Percentiles rank a stretch among this genome's conserved stretches.
Conservation (phyloP, 805 yeast genomes). For the Yamadazyma akitaensis region DNA sequence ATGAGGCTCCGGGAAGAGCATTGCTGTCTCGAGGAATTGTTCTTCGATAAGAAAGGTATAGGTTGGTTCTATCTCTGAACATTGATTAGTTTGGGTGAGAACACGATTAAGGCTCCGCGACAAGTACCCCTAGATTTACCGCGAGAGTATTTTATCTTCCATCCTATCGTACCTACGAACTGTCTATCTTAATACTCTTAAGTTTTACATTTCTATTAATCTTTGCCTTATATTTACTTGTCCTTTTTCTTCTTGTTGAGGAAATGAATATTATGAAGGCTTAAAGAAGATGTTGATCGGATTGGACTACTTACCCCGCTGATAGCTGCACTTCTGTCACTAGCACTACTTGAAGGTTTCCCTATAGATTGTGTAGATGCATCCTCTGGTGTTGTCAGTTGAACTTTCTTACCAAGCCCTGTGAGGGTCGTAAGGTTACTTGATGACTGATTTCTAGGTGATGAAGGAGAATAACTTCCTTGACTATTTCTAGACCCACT, state of each 20-base stretch:
- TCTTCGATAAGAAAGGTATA: constrained; percentile 82
- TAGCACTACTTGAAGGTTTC: constrained; percentile 29
- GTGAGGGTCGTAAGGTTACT: constrained; percentile 23
- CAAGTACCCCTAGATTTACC: background rate
- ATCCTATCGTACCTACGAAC: background rate
- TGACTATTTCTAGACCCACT: constrained; percentile 20
- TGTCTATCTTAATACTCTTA: background rate
- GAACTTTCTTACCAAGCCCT: background rate
- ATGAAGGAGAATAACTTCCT: constrained; percentile 36
- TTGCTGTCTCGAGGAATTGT: constrained; percentile 67
- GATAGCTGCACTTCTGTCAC: constrained; percentile 26
- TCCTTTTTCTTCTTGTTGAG: constrained; percentile 30
- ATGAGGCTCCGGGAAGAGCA: constrained; percentile 5
- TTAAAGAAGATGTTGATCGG: constrained; percentile 13
- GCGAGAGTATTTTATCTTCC: background rate
- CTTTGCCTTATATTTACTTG: background rate
- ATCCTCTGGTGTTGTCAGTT: background rate
- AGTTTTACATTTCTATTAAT: no score
- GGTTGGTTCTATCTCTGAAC: constrained; percentile 94
- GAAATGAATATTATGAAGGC: constrained; percentile 26
- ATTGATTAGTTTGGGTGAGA: constrained; percentile 29
- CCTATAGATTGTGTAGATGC: constrained; percentile 12
- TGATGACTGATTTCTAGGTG: constrained; percentile 35
- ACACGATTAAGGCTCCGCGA: no score
- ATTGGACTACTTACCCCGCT: constrained; percentile 8